These are phyloP conservation scores for Ogataea paraovalis DNA, from an alignment of 805 yeast species.

Conservation along the genomic window DNA sequence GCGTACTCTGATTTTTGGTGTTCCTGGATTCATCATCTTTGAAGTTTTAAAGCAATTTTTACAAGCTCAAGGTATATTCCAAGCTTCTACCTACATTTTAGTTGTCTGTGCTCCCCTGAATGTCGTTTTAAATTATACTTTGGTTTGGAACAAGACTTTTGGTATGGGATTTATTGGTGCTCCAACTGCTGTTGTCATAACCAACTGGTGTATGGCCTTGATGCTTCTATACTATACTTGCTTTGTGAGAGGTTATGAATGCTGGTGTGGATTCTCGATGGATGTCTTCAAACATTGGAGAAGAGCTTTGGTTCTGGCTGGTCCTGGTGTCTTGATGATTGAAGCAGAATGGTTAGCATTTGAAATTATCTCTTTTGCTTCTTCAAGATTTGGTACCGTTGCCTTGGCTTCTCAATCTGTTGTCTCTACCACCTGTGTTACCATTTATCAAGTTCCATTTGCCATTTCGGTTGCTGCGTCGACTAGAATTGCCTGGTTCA, in stretches of 20 bases:
- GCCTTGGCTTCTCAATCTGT: conserved; percentile 52
- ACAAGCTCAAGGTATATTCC: conserved; percentile 66
- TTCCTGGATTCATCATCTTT: conserved; percentile 53
- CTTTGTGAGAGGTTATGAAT: conserved; percentile 41
- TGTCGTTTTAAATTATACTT: conserved; percentile 40
- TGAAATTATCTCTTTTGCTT: conserved; percentile 51
- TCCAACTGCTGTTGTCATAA: conserved; percentile 54
- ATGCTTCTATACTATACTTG: conserved; percentile 39
- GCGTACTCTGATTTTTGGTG: conserved; percentile 44
- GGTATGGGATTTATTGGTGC: conserved; percentile 58
- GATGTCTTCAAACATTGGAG: conserved; percentile 46
- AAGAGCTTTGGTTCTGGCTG: conserved; percentile 39
- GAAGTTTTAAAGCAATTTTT: conserved; percentile 54
- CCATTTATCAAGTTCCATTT: conserved; percentile 54
- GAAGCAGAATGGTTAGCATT: conserved; percentile 60
- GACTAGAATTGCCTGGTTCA: conserved; percentile 53
- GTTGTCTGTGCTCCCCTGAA: conserved; percentile 61
- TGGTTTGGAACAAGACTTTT: conserved; percentile 40
- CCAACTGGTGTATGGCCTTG: conserved; percentile 53
- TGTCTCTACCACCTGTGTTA: conserved; percentile 40
- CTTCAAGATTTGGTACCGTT: conserved; percentile 50
- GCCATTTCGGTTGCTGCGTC: conserved; percentile 57
- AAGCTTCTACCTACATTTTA: conserved; percentile 65
- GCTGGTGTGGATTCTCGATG: conserved; percentile 49
- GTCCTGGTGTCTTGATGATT: conserved; percentile 55